Conservation (phyloP, 2,329 filamentous ascomycete genomes). For the Lecanoromycetidae sp. region DNA sequence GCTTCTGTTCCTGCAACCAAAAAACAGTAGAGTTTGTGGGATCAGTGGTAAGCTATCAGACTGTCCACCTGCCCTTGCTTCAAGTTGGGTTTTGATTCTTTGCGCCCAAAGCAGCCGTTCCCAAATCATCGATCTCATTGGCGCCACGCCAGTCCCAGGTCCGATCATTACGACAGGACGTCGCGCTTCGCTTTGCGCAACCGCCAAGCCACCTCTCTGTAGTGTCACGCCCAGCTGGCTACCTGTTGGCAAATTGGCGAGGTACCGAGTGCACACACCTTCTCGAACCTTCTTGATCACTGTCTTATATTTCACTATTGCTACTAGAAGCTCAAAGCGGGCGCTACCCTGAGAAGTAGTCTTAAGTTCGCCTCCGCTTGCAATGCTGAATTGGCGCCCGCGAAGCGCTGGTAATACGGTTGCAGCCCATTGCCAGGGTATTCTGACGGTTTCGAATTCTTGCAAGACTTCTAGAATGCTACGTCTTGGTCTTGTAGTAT, state of each 20-base stretch:
- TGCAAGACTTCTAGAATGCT: conserved; percentile 86
- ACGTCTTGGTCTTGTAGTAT: conserved; percentile 77
- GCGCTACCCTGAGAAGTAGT: conserved; percentile 28
- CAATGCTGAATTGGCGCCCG: conserved; percentile 89
- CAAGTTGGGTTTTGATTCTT: conserved; percentile 20
- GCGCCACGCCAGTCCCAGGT: conserved; percentile 19
- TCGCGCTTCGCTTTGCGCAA: conserved; percentile 3
- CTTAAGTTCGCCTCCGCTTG: conserved; percentile 52
- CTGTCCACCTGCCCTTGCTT: conserved; percentile 23
- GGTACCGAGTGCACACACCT: conserved; percentile 82
- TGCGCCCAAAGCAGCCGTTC: conserved; percentile 13
- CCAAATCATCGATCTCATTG: conserved; percentile 18
- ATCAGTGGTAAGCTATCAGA: conserved; percentile 19
- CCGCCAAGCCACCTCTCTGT: conserved; percentile 38
- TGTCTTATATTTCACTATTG: conserved; percentile 84
- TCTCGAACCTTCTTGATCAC: conserved; percentile 72
- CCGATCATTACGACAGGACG: conserved; percentile 18
- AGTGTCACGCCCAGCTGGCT: conserved; percentile 49
- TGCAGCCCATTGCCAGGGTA: conserved; percentile 62
- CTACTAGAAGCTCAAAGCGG: conserved; percentile 61
- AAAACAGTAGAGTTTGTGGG: conserved; percentile 56
- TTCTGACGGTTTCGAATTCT: conserved; percentile 73
- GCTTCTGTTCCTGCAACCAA: conserved; percentile 62
- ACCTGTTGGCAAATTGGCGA: conserved; percentile 50
- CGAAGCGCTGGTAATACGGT: conserved; percentile 69